These are phyloP conservation scores for Paralagenidium karlingii DNA, from an alignment of 352 stramenopile species.

Conservation along the genomic window DNA sequence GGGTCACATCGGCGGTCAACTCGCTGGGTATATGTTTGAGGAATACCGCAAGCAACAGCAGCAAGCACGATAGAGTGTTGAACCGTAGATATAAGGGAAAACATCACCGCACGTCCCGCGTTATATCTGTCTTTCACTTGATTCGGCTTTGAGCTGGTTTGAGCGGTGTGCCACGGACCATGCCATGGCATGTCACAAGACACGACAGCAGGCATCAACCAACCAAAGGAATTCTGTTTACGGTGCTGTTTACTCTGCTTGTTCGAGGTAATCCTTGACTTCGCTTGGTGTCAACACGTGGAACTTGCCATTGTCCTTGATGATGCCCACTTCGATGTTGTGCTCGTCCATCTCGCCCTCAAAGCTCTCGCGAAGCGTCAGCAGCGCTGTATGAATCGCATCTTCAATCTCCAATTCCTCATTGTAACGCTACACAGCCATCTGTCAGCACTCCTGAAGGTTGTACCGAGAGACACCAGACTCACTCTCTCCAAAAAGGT, in stretches of 20 bases:
- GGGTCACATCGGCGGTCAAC: slow-evolving; percentile 60
- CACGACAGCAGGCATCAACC: too few relatives aligned
- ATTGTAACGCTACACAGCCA: slow-evolving; percentile 58
- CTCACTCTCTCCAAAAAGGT: slow-evolving; percentile 96
- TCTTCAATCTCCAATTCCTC: slow-evolving; percentile 99
- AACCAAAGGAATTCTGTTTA: too few relatives aligned
- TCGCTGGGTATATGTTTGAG: slow-evolving; percentile 31
- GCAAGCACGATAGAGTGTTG: slow-evolving; percentile 9
- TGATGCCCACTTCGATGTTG: slow-evolving; percentile 98
- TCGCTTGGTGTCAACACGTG: slow-evolving; percentile 93
- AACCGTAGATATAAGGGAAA: too few relatives aligned
- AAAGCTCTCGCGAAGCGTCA: slow-evolving; percentile 99
- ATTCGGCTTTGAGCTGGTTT: too few relatives aligned
- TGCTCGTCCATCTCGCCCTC: slow-evolving; percentile 96
- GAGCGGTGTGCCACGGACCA: too few relatives aligned
- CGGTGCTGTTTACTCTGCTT: slow-evolving; percentile 86
- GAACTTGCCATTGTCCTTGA: slow-evolving; percentile 96
- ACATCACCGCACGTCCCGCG: too few relatives aligned
- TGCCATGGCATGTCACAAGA: too few relatives aligned
- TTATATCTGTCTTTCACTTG: too few relatives aligned
- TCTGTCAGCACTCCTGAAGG: background rate
- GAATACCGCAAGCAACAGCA: slow-evolving; percentile 13
- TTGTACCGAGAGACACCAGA: background rate
- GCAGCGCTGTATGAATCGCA: slow-evolving; percentile 96
- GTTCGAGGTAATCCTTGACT: slow-evolving; percentile 99